Base-by-base conservation (phyloP, 805 yeast species). In the Wickerhamiella australiensis region DNA sequence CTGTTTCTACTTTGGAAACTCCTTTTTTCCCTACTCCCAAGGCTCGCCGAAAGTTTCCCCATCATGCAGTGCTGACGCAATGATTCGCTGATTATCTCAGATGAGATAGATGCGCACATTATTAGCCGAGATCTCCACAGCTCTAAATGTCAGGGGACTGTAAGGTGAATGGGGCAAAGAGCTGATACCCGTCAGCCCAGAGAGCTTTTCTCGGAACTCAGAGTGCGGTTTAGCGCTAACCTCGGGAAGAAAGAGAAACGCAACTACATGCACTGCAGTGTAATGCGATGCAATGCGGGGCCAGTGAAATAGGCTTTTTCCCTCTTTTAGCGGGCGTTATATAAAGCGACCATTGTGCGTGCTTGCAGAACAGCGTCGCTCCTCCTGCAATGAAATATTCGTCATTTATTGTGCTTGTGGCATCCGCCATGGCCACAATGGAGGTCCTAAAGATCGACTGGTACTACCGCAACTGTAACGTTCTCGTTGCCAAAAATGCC, bases 381-480 rank as follows among this genome's bases (percentile, higher is more conserved):
- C n/a, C n/a, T n/a, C n/a, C n/a, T n/a, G n/a, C n/a, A n/a, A 37
- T 37, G 42, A 20, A 37, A 17, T 22, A 20, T 26, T 20, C 23
- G 5, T 5, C 42, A 5, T 17, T 37, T 12, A 12, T 37, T 3
- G 21, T 37, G 21, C 15, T 37, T n/a, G 3, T 37, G 25, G 42
- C 42, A 18, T 9, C 26, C 9, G 42, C 26, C 23, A 20, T 20
- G 23, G 42, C 42, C 21, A 20, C 8, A 18, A 20, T 37, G 42
- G n/a, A 20, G n/a, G 26, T 20, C 26, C 46, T 42, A 4, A 29
- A 42, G 8, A 3, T 20, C 8, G 46, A 42, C 27, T 42, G 46
- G 46, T 42, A 27, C 38, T 42, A 42, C 35, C 26, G 37, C 20
- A 20, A 31, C 13, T 42, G 46, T 21, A 42, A 31, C 18, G 12